Base-by-base conservation (phyloP, 768 basidiomycete species). In the Galerina sulciceps region DNA sequence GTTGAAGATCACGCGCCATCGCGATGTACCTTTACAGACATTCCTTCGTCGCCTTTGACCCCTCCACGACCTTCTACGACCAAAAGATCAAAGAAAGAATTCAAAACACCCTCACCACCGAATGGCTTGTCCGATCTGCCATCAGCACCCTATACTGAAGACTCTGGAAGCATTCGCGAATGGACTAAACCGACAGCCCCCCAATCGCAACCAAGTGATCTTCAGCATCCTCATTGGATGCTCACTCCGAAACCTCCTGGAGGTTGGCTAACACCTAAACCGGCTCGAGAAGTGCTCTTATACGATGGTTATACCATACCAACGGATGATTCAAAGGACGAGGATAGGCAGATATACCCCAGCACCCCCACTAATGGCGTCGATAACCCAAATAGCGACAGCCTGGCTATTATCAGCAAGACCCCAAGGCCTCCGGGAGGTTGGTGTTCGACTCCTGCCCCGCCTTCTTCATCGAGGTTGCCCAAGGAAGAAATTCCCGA, bases 91-190 rank as follows among this genome's bases (percentile, higher is more conserved):
- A 80, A 75, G 58, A 59, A 77, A 13, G 82, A 84, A 52, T 86
- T 85, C 63, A 73, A 79, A 63, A 89, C 86, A 0, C 88, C 87
- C 9, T 85, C 89, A 1, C 87, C 89, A 31, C 85, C 86, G 1
- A 76, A 75, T 41, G 81, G 77, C 44, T 76, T 89, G 57, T 87
- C 89, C 10, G 87, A 87, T 6, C 82, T 91, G 47, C 89, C 89
- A 11, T 86, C 73, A 15, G 87, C 85, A 3, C 87, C 88, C 2
- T 81, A 80, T n/a, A 82, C 62, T 35, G 70, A 74, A 38, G 71
- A 74, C 58, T 65, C 67, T 13, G 60, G 61, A 20, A 35, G 44
- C n/a, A 54, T 48, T n/a, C 26, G 52, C 38, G 8, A 18, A 53
- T 41, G 42, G 42, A 53, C 31, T 60, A 31, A 51, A 37, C 41